Evolutionary conservation across 164 flowering plant genomes (phyloP).

Genomic region (Kingdonia uniflora): DNA sequence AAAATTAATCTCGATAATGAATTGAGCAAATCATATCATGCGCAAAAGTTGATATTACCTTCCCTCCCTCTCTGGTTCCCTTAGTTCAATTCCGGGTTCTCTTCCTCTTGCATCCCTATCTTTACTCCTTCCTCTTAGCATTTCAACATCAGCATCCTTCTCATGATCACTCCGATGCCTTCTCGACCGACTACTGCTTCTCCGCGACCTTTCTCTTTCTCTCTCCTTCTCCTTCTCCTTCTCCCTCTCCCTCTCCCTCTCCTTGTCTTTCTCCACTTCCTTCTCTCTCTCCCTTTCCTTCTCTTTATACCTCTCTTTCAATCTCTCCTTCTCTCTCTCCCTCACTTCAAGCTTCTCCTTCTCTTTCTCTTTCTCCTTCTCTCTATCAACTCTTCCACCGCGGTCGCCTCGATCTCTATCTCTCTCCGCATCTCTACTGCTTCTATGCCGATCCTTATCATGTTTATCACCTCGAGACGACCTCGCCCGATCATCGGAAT

Average conservation of each 20-base stretch:
- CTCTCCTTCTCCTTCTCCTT: constrained; percentile 1
- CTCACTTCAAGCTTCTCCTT: neutral
- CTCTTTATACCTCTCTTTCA: constrained; percentile 6
- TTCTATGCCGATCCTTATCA: constrained; percentile 1
- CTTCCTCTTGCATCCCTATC: constrained; percentile 3
- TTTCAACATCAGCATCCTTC: constrained; percentile 13
- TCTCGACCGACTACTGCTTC: constrained; percentile 19
- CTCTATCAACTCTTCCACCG: neutral
- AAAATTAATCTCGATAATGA: no score
- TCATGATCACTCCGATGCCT: no score
- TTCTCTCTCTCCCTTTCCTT: constrained; percentile 7
- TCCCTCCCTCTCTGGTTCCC: constrained; percentile 35
- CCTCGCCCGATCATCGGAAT: neutral
- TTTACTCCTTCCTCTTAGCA: neutral
- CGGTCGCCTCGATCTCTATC: constrained; percentile 18
- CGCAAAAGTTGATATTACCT: constrained; percentile 46
- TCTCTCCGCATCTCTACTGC: neutral
- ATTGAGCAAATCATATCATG: no score
- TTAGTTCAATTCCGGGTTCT: constrained; percentile 11
- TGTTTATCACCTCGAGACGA: constrained; percentile 1
- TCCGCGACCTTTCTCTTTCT: neutral
- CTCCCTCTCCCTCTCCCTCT: constrained; percentile 11
- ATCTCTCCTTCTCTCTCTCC: neutral
- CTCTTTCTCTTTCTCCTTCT: neutral
- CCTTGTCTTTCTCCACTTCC: constrained; percentile 7